Percentiles rank a stretch among this genome's conserved stretches.
Evolutionary conservation across 371 early-diverging fungal species (phyloP).

Genomic region (Zychaea mexicana): DNA sequence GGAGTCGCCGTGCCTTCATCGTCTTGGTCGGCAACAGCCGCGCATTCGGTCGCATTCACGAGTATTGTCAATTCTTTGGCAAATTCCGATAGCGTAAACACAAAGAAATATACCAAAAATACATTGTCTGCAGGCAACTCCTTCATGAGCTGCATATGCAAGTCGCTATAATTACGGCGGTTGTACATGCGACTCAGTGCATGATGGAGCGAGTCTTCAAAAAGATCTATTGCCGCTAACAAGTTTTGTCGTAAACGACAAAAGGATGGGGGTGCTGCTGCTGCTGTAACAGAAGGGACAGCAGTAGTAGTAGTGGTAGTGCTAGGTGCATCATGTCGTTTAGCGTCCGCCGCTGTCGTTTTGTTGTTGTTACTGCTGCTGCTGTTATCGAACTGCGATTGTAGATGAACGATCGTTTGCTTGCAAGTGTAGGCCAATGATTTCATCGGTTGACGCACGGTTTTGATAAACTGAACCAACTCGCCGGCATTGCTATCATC

Average conservation of each 20-base stretch:
- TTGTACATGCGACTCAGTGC: slow-evolving; percentile 18
- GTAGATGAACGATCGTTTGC: slow-evolving; percentile 53
- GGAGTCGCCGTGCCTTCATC: background rate
- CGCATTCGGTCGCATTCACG: background rate
- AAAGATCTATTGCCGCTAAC: slow-evolving; percentile 30
- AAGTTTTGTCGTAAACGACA: slow-evolving; percentile 31
- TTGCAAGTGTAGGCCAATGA: slow-evolving; percentile 67
- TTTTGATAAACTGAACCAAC: slow-evolving; percentile 56
- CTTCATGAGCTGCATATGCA: slow-evolving; percentile 41
- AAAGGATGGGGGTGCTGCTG: slow-evolving; percentile 27
- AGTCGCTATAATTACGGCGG: slow-evolving; percentile 6
- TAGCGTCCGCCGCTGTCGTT: too few species aligned
- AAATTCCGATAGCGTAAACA: slow-evolving; percentile 74
- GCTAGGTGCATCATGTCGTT: too few species aligned
- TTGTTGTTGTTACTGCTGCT: background rate
- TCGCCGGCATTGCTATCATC: slow-evolving; percentile 10
- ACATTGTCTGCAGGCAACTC: slow-evolving; percentile 63
- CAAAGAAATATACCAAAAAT: slow-evolving; percentile 76
- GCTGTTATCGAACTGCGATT: slow-evolving; percentile 39
- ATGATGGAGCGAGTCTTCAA: slow-evolving; percentile 28
- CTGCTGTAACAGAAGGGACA: background rate
- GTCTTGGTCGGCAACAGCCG: background rate
- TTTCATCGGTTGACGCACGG: slow-evolving; percentile 59
- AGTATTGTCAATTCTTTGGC: slow-evolving; percentile 63
- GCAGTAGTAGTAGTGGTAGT: slow-evolving; percentile 27